A percentile compares a stretch with the other conserved stretches of the same genome.
phyloP scores from a whole-genome alignment of 83 land plant species.

The Picea abies region DNA sequence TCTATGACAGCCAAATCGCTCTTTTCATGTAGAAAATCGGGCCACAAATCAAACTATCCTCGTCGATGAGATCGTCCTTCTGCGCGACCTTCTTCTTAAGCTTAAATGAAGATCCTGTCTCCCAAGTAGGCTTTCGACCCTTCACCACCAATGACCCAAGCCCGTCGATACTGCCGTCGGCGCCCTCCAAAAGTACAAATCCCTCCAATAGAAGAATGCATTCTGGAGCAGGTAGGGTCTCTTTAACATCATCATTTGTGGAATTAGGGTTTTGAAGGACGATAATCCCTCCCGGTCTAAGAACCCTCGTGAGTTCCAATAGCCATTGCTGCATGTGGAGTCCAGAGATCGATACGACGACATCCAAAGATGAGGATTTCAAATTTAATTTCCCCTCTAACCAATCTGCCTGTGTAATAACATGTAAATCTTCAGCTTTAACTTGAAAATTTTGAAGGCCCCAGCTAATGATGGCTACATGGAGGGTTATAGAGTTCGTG shows the following conservation, averaged over 20 bases:
- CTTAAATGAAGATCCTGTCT: too few species aligned
- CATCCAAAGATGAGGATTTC: slow-evolving; percentile 39
- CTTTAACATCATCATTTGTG: slow-evolving; percentile 3
- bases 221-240: slow-evolving; percentile 30
- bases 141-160: slow-evolving; percentile 38
- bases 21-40: too few species aligned
- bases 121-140: too few species aligned
- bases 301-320: slow-evolving; percentile 35
- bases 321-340: slow-evolving; percentile 29
- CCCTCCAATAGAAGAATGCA: slow-evolving; percentile 55
- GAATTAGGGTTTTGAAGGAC: background rate
- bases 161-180: background rate
- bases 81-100: too few species aligned
- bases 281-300: slow-evolving; percentile 53
- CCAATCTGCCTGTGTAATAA: slow-evolving; percentile 8
- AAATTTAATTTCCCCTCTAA: slow-evolving; percentile 40
- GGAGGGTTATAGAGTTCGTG: background rate
- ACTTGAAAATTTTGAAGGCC: background rate
- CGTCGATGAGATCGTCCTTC: too few species aligned
- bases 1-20: too few species aligned
- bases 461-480: background rate
- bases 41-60: too few species aligned
- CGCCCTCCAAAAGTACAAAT: slow-evolving; percentile 31
- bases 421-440: background rate
- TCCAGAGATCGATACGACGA: slow-evolving; percentile 30